Conservation (phyloP, 2,329 filamentous ascomycete species). For the Penicillium sp. region DNA sequence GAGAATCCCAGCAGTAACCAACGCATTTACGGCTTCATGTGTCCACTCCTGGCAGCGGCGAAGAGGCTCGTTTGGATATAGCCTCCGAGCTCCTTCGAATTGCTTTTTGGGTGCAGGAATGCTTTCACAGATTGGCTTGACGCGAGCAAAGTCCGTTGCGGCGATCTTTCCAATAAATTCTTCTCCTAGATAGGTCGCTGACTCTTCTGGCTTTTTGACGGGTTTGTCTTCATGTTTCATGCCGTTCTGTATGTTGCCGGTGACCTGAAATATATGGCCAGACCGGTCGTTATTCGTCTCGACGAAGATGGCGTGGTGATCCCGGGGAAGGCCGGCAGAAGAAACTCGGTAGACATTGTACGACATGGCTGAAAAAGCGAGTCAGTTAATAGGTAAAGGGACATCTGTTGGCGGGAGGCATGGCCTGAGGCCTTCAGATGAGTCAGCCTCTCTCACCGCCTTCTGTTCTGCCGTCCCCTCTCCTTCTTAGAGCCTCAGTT, state of each 20-base stretch:
- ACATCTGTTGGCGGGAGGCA: too few relatives aligned
- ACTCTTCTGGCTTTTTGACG: constrained; percentile 15
- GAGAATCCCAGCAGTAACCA: neutral
- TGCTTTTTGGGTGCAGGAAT: constrained; percentile 29
- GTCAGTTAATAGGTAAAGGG: too few relatives aligned
- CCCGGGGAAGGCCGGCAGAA: constrained; percentile 18
- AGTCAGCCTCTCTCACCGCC: too few relatives aligned
- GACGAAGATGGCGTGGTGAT: constrained; percentile 30
- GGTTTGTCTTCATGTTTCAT: constrained; percentile 25
- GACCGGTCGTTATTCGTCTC: constrained; percentile 17
- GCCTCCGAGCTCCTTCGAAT: constrained; percentile 23
- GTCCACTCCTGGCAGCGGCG: constrained; percentile 33
- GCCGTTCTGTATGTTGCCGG: constrained; percentile 29
- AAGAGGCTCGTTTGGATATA: constrained; percentile 24
- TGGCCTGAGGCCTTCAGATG: too few relatives aligned
- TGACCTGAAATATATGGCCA: constrained; percentile 27
- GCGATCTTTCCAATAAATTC: constrained; percentile 18
- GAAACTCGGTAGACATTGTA: constrained; percentile 19
- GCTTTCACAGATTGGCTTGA: constrained; percentile 18
- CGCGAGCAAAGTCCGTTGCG: constrained; percentile 14
- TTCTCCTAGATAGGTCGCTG: constrained; percentile 13
- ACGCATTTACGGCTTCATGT: constrained; percentile 16
- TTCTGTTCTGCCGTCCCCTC: too few relatives aligned
- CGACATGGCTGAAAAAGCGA: constrained; percentile 3
- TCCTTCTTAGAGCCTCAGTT: too few relatives aligned